Percentiles rank a stretch among this genome's conserved stretches.
phyloP scores from a whole-genome alignment of 225 moss, liverwort and hornwort genomes.

The Lunularia cruciata region DNA sequence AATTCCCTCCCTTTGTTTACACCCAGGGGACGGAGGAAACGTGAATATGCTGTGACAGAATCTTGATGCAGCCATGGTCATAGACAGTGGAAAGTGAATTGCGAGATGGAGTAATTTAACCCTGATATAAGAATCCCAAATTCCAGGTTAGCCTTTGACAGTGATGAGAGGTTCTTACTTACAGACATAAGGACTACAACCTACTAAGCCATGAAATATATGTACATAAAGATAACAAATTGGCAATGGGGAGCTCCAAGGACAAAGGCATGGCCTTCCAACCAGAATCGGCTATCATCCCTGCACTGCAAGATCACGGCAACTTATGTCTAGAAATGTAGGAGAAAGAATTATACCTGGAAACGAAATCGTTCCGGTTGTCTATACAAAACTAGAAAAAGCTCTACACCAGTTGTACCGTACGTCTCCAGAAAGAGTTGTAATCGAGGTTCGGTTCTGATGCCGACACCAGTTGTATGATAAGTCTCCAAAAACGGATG shows the following conservation, averaged over 20 bases:
- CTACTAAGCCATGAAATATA: constrained; percentile 6
- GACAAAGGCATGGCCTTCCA: background rate
- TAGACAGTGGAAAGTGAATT: no score
- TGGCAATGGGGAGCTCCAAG: constrained; percentile 6
- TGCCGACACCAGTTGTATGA: no score
- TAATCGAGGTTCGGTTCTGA: no score
- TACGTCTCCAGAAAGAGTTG: constrained; percentile 12
- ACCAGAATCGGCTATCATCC: constrained; percentile 11
- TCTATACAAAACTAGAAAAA: constrained; percentile 9
- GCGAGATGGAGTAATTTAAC: background rate
- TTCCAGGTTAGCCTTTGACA: background rate
- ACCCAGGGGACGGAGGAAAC: background rate
- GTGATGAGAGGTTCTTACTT: background rate
- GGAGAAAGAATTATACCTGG: constrained; percentile 19
- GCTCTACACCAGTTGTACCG: constrained; percentile 5
- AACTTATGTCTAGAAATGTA: constrained; percentile 14
- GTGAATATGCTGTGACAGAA: no score
- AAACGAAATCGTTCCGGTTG: constrained; percentile 14
- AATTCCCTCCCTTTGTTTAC: no score
- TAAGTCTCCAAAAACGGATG: constrained; percentile 18
- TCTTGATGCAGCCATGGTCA: no score
- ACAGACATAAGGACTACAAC: constrained; percentile 5
- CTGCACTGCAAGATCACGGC: constrained; percentile 13
- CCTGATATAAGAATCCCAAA: background rate
- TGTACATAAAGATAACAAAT: constrained; percentile 1